Evolutionary conservation across 108 stramenopile genomes (phyloP).

Genomic region (Ochromonas danica): DNA sequence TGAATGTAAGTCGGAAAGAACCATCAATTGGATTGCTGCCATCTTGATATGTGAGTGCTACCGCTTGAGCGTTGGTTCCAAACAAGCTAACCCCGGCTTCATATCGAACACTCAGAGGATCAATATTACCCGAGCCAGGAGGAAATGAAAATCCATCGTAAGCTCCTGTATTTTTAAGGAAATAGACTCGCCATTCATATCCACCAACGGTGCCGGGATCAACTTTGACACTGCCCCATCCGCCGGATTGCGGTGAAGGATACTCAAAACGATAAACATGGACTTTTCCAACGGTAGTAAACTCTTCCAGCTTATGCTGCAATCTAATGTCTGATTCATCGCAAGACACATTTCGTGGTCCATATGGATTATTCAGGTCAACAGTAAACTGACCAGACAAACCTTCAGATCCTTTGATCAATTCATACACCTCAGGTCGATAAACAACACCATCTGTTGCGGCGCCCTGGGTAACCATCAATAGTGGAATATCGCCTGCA

Average conservation of each 20-base stretch:
- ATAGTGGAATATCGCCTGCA: slow-evolving; percentile 61
- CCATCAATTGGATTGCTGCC: slow-evolving; percentile 57
- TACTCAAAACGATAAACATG: slow-evolving; percentile 62
- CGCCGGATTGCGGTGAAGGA: slow-evolving; percentile 61
- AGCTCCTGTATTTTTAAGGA: slow-evolving; percentile 67
- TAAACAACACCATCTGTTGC: slow-evolving; percentile 51
- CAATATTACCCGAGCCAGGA: slow-evolving; percentile 69
- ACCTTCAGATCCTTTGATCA: slow-evolving; percentile 62
- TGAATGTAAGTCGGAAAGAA: slow-evolving; percentile 52
- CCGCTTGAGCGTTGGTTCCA: slow-evolving; percentile 56
- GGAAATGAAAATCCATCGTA: slow-evolving; percentile 68
- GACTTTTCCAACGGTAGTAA: slow-evolving; percentile 66
- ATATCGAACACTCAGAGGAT: slow-evolving; percentile 53
- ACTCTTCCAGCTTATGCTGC: slow-evolving; percentile 66
- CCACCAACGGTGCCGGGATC: slow-evolving; percentile 62
- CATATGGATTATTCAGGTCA: slow-evolving; percentile 55
- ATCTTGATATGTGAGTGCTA: slow-evolving; percentile 26
- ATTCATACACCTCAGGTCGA: slow-evolving; percentile 59
- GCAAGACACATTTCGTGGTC: slow-evolving; percentile 54
- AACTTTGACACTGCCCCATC: slow-evolving; percentile 70
- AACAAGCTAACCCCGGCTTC: slow-evolving; percentile 44
- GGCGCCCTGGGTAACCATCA: slow-evolving; percentile 55
- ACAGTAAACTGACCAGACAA: slow-evolving; percentile 64
- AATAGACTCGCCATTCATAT: slow-evolving; percentile 68
- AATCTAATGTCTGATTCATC: slow-evolving; percentile 62